Evolutionary conservation across 805 yeast genomes (phyloP).

Genomic region (Candida suzukii): DNA sequence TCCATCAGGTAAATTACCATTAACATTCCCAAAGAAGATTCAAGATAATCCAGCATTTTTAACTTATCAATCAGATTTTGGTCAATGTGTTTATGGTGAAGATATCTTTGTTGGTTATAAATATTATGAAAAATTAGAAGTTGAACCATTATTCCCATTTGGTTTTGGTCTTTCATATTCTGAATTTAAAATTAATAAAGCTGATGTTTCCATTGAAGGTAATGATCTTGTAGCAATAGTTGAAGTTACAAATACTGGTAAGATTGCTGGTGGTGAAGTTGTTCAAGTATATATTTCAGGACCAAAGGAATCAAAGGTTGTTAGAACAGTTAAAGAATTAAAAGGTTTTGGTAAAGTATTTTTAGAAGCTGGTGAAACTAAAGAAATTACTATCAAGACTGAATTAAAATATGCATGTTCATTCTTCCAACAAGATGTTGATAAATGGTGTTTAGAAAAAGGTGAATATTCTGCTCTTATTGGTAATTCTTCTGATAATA

Average conservation of each 20-base stretch:
- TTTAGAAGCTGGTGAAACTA: conserved; percentile 40
- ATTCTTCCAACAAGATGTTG: conserved; percentile 41
- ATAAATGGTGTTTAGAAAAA: too few species aligned
- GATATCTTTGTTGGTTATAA: too few species aligned
- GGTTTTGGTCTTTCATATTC: conserved; percentile 61
- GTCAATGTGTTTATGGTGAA: conserved; percentile 52
- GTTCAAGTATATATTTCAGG: conserved; percentile 46
- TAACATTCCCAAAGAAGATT: conserved; percentile 44
- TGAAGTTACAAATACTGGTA: conserved; percentile 42
- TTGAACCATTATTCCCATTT: conserved; percentile 48
- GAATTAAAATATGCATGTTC: conserved; percentile 46
- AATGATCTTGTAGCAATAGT: conserved; percentile 25
- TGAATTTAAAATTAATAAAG: conserved; percentile 33
- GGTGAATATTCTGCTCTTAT: conserved; percentile 41
- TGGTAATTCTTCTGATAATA: conserved; percentile 27
- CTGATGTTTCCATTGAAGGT: conserved; percentile 24
- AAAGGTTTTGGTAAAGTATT: too few species aligned
- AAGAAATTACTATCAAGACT: conserved; percentile 28
- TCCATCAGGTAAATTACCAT: conserved; percentile 53
- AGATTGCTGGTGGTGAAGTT: conserved; percentile 42
- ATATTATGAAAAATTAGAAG: conserved; percentile 46
- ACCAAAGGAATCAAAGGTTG: conserved; percentile 25
- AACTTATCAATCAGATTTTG: conserved; percentile 43
- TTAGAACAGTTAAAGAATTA: conserved; percentile 55
- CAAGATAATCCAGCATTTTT: conserved; percentile 53